Conservation (phyloP, 2,329 filamentous ascomycete species). For the Botryotinia globosa region DNA sequence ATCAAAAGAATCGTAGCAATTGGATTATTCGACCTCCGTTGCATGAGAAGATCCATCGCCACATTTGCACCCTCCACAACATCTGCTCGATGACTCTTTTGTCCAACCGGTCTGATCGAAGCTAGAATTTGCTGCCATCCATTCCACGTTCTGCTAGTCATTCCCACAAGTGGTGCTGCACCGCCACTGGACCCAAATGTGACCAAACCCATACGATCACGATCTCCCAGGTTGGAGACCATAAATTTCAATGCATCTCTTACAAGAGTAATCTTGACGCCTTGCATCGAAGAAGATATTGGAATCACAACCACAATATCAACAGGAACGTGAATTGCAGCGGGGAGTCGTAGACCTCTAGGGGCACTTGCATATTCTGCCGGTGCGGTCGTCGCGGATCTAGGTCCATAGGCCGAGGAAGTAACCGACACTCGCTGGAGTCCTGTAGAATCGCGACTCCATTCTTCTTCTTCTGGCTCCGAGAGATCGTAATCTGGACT, state of each 20-base stretch:
- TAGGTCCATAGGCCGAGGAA: slow-evolving; percentile 77
- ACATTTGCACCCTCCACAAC: slow-evolving; percentile 97
- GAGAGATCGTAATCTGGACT: slow-evolving; percentile 80
- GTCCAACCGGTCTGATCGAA: slow-evolving; percentile 87
- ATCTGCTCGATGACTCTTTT: slow-evolving; percentile 94
- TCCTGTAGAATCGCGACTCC: slow-evolving; percentile 56
- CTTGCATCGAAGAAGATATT: slow-evolving; percentile 97
- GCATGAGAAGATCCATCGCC: slow-evolving; percentile 98
- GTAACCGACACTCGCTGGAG: slow-evolving; percentile 72
- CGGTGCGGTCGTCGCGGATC: slow-evolving; percentile 81
- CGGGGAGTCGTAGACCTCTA: slow-evolving; percentile 42
- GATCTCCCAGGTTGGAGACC: slow-evolving; percentile 82
- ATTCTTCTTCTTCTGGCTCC: slow-evolving; percentile 86
- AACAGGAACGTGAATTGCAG: slow-evolving; percentile 75
- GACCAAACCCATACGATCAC: slow-evolving; percentile 94
- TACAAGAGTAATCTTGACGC: slow-evolving; percentile 94
- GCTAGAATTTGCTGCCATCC: slow-evolving; percentile 85
- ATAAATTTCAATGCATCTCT: slow-evolving; percentile 91
- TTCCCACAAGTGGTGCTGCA: slow-evolving; percentile 91
- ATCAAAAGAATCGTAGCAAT: slow-evolving; percentile 95
- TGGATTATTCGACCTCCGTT: slow-evolving; percentile 91
- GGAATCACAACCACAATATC: slow-evolving; percentile 96
- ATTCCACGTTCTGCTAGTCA: slow-evolving; percentile 92
- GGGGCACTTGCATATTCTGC: slow-evolving; percentile 81
- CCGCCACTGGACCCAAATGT: slow-evolving; percentile 95